Base-by-base conservation (phyloP, 2,329 filamentous ascomycete genomes). In the Cladosporium sphaerospermum region DNA sequence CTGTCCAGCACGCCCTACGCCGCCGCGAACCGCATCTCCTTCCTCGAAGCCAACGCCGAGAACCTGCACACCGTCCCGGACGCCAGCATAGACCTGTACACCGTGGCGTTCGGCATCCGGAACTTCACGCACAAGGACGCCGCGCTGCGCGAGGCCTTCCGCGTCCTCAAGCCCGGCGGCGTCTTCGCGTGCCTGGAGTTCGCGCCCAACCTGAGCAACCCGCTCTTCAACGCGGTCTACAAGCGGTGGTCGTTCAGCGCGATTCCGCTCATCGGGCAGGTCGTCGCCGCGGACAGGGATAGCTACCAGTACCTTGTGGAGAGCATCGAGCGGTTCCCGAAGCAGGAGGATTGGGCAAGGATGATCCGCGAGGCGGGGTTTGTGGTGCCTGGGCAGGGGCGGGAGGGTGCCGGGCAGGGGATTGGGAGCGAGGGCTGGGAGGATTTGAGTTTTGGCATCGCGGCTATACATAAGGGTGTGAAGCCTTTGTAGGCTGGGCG, bases 231-330 rank as follows among this genome's bases (percentile, higher is more conserved):
- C 71, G 82, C 84, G 14, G 71, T 92, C 1, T 99, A 99, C 73
- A 95, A 96, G 78, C 81, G 87, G 55, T 99, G 95, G 91, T 96
- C 89, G 56, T 99, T 99, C 70, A 80, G 84, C 55, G 90, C 89
- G 10, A 99, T 99, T 59, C 93, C 93, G 0, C 71, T 99, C 61
- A 96, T 99, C 65, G 95, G 93, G 2, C 92, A 99, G 73, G 68
- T 99, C 56, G 91, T 99, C 13, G 92, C 93, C 1, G 89, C 89
- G 6, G 95, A 99, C 69, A 79, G 92, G 53, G 92, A 95, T 66
- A 96, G 89, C 69, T 99, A 99, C 71, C 93, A 99, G 77, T 99
- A 99, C 72, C 78, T 99, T 9, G 93, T 99, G 9, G 93, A 99
- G 78, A 96, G 91, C 71, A 99, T 99, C 70, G 91, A 96, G 73